Evolutionary conservation across 805 yeast species (phyloP).

Genomic region (Debaryomyces tyrocola): DNA sequence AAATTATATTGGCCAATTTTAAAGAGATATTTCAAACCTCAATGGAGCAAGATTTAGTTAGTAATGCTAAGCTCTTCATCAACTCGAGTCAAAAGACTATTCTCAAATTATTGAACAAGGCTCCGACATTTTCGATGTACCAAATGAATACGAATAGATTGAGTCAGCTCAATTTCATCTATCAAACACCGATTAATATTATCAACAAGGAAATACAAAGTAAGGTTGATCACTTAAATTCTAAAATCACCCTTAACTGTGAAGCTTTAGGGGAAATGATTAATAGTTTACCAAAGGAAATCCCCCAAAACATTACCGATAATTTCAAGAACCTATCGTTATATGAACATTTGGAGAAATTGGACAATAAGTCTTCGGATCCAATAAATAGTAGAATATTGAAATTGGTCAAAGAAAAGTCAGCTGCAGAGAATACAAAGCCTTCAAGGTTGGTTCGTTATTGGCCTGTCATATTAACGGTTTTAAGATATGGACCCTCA

Average conservation of each 20-base stretch:
- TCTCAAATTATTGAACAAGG: neutral
- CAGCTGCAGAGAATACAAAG: conserved; percentile 3
- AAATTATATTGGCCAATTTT: conserved; percentile 5
- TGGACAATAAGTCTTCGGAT: neutral
- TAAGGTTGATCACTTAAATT: conserved; percentile 1
- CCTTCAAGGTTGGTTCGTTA: conserved; percentile 51
- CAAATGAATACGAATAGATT: neutral
- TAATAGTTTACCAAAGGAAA: conserved; percentile 3
- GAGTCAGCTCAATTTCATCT: neutral
- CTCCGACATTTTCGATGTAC: conserved; percentile 2
- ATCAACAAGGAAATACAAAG: conserved; percentile 1
- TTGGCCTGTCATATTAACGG: conserved; percentile 61
- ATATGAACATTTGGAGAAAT: neutral
- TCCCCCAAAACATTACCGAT: neutral
- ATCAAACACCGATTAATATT: conserved; percentile 4
- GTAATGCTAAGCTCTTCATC: neutral
- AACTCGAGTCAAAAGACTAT: neutral
- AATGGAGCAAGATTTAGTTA: neutral
- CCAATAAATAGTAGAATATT: neutral
- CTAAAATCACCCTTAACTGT: conserved; percentile 3
- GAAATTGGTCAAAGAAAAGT: conserved; percentile 2
- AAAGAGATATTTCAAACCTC: conserved; percentile 4
- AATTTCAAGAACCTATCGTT: neutral
- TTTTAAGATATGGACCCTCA: conserved; percentile 54
- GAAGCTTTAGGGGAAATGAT: conserved; percentile 1